phyloP scores from a whole-genome alignment of 2,329 filamentous ascomycete species.

The Juglanconis juglandina region DNA sequence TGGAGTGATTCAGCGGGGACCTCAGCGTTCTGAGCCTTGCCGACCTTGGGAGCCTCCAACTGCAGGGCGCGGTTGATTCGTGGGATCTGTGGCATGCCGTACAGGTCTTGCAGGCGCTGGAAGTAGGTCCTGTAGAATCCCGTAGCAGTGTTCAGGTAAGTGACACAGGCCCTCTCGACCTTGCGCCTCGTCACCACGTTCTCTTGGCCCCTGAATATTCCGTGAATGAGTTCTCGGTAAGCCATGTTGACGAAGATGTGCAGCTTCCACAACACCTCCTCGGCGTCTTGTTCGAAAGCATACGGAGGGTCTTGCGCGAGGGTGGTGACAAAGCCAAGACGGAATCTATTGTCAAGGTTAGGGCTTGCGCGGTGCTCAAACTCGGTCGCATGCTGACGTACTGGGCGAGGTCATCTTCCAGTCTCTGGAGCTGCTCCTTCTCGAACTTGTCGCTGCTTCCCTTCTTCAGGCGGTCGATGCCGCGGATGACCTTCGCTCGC shows the following conservation, averaged over 20 bases:
- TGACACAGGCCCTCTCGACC: constrained; percentile 74
- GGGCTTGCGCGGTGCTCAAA: neutral
- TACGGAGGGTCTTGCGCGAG: constrained; percentile 71
- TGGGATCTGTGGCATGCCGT: constrained; percentile 47
- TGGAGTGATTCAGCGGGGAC: constrained; percentile 58
- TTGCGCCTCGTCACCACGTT: constrained; percentile 67
- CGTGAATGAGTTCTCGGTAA: constrained; percentile 68
- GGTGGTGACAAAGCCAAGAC: constrained; percentile 66
- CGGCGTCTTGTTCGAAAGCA: constrained; percentile 60
- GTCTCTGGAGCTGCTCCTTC: constrained; percentile 26
- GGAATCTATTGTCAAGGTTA: constrained; percentile 33
- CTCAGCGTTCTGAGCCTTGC: constrained; percentile 43
- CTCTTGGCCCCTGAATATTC: constrained; percentile 44
- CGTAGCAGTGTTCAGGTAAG: constrained; percentile 83
- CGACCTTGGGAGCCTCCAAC: constrained; percentile 37
- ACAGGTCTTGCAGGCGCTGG: constrained; percentile 66
- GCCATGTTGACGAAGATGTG: constrained; percentile 75
- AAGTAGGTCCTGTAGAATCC: constrained; percentile 86
- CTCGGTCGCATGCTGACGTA: constrained; percentile 20
- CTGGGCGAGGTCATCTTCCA: constrained; percentile 31
- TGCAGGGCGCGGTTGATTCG: constrained; percentile 42
- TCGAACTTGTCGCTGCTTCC: constrained; percentile 23
- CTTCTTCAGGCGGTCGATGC: constrained; percentile 25
- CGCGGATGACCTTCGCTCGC: constrained; percentile 25
- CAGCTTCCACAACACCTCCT: constrained; percentile 71